Conservation (phyloP, 495 filamentous ascomycete genomes). For the Penicillium maclennaniae region DNA sequence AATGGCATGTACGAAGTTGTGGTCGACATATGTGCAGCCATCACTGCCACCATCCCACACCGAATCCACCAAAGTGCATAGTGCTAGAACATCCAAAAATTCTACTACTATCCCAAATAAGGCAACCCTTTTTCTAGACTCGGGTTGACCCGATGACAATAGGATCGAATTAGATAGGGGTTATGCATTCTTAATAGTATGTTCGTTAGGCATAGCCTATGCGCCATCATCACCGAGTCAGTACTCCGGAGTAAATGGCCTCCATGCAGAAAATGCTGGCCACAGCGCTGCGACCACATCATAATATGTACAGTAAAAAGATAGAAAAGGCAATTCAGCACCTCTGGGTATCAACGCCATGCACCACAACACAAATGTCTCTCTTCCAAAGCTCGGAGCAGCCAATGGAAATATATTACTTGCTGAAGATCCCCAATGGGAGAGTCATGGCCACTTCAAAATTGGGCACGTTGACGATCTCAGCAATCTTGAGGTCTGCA, state of each 20-base stretch:
- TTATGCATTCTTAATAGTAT: neutral
- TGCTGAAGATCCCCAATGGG: constrained; percentile 40
- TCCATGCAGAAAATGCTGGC: neutral
- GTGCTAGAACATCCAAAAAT: neutral
- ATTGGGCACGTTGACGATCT: constrained; percentile 50
- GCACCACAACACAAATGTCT: neutral
- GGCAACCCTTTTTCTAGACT: neutral
- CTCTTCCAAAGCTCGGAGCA: neutral
- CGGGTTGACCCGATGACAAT: neutral
- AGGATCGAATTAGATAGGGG: neutral
- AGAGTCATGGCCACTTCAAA: constrained; percentile 45
- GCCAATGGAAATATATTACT: neutral
- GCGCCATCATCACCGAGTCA: neutral
- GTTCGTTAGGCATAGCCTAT: neutral
- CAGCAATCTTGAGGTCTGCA: constrained; percentile 42
- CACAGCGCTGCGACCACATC: neutral
- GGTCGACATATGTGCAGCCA: too few species aligned
- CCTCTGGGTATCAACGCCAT: constrained; percentile 16
- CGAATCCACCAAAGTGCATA: neutral
- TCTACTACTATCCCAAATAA: neutral
- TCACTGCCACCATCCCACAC: neutral
- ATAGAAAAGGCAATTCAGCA: constrained; percentile 3
- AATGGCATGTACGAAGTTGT: neutral
- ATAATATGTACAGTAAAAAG: constrained; percentile 11
- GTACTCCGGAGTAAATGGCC: constrained; percentile 4